Evolutionary conservation across 2,329 filamentous ascomycete genomes (phyloP).

Genomic region (Bipolaris sorokiniana): DNA sequence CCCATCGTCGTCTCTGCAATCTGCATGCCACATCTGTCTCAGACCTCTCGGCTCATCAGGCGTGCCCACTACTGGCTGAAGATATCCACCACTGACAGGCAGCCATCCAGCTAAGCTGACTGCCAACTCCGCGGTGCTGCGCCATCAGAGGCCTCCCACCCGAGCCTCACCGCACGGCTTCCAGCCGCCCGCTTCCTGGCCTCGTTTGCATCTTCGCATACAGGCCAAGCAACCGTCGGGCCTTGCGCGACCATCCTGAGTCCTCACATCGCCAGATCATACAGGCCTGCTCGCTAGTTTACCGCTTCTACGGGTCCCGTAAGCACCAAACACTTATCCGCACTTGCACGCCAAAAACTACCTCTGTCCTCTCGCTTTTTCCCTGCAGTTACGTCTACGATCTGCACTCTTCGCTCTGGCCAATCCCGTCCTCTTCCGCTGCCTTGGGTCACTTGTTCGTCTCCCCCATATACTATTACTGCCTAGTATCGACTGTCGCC

Average conservation of each 20-base stretch:
- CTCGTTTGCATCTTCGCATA: conserved; percentile 27
- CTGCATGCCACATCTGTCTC: conserved; percentile 33
- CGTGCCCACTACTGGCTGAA: conserved; percentile 25
- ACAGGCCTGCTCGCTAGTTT: conserved; percentile 39
- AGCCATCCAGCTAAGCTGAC: conserved; percentile 44
- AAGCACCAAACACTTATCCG: conserved; percentile 42
- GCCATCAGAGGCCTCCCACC: conserved; percentile 36
- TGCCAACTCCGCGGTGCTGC: conserved; percentile 31
- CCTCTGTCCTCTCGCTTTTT: conserved; percentile 30
- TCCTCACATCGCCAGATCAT: conserved; percentile 37
- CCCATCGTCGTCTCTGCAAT: conserved; percentile 25
- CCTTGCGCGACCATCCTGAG: conserved; percentile 44
- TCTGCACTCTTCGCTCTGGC: conserved; percentile 24
- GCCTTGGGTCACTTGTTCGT: conserved; percentile 31
- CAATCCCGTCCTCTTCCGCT: conserved; percentile 36
- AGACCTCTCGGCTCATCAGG: conserved; percentile 26
- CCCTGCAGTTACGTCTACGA: conserved; percentile 40
- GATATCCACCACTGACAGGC: conserved; percentile 25
- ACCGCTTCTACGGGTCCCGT: conserved; percentile 44
- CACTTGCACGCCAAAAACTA: conserved; percentile 26
- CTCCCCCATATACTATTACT: conserved; percentile 22
- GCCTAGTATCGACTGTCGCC: conserved; percentile 32
- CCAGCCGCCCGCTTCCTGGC: conserved; percentile 29
- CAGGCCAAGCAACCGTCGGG: conserved; percentile 33
- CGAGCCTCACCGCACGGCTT: conserved; percentile 39